Conservation (phyloP, 306 rosid genomes). For the Luffa acutangula region DNA sequence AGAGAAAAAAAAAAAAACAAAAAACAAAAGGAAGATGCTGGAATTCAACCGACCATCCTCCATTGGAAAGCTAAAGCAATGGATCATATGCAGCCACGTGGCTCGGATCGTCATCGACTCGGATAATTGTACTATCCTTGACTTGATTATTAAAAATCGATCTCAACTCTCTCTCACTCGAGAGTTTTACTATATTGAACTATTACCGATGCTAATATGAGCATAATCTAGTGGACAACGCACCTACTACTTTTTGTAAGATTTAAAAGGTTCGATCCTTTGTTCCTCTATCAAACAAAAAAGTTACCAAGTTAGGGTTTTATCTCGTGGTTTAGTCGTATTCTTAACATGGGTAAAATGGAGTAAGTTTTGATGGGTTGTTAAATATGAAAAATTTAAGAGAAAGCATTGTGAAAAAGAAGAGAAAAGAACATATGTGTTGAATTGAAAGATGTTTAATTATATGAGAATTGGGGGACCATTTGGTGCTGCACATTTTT, state of each 20-base stretch:
- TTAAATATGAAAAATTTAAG: neutral
- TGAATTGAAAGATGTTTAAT: neutral
- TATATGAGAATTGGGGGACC: slow-evolving; percentile 26
- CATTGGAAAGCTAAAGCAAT: slow-evolving; percentile 62
- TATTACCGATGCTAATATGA: neutral
- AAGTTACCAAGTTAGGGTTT: too few relatives aligned
- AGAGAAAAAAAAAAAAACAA: neutral
- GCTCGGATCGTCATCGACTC: slow-evolving; percentile 28
- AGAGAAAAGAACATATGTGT: neutral
- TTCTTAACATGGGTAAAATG: too few relatives aligned
- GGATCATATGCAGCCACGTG: slow-evolving; percentile 58
- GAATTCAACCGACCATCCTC: slow-evolving; percentile 75
- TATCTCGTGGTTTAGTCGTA: too few relatives aligned
- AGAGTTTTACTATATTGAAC: neutral
- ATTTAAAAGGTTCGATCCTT: neutral
- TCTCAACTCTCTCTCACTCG: neutral
- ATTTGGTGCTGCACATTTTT: slow-evolving; percentile 24
- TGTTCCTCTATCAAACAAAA: too few relatives aligned
- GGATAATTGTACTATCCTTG: slow-evolving; percentile 21
- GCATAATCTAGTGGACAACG: neutral
- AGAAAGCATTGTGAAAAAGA: neutral
- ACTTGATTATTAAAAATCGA: slow-evolving; percentile 10
- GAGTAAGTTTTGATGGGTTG: too few relatives aligned
- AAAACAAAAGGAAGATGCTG: slow-evolving; percentile 55
- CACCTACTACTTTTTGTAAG: neutral